A percentile compares a stretch with the other conserved stretches of the same genome.
Evolutionary conservation across 2,329 filamentous ascomycete genomes (phyloP).

Genomic region (Beauveria sp.): DNA sequence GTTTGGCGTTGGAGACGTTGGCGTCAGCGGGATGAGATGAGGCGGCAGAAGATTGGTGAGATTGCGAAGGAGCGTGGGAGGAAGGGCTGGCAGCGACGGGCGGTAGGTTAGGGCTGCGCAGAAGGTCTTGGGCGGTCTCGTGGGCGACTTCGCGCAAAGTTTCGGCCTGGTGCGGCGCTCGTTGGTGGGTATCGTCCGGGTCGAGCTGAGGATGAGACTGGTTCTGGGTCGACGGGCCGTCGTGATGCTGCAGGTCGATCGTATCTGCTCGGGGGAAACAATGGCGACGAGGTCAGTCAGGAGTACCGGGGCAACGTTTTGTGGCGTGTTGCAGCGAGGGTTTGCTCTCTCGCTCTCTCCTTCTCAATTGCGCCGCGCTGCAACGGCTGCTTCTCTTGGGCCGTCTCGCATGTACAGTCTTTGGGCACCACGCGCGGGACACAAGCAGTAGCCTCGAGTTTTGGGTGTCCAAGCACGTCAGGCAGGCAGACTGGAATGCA

Average conservation of each 20-base stretch:
- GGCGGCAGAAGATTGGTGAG: slow-evolving; percentile 31
- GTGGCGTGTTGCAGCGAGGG: background rate
- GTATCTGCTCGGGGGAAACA: slow-evolving; percentile 54
- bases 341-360: background rate
- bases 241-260: slow-evolving; percentile 83
- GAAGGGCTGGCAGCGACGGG: slow-evolving; percentile 37
- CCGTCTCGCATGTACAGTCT: background rate
- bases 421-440: background rate
- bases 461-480: background rate
- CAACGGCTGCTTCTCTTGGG: background rate
- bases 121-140: slow-evolving; percentile 66
- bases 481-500: slow-evolving; percentile 6
- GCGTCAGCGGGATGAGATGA: slow-evolving; percentile 40
- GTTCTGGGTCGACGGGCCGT: slow-evolving; percentile 76
- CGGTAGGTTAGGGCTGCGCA: slow-evolving; percentile 42
- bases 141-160: slow-evolving; percentile 73
- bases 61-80: slow-evolving; percentile 20
- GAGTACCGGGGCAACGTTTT: background rate
- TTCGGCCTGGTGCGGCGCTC: slow-evolving; percentile 78
- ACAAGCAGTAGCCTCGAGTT: background rate
- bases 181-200: slow-evolving; percentile 35
- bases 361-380: background rate
- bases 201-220: slow-evolving; percentile 49
- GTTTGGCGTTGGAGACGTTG: slow-evolving; percentile 15
- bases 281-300: slow-evolving; percentile 4